Evolutionary conservation across 768 basidiomycete genomes (phyloP).

Genomic region (Mycena capillaripes): DNA sequence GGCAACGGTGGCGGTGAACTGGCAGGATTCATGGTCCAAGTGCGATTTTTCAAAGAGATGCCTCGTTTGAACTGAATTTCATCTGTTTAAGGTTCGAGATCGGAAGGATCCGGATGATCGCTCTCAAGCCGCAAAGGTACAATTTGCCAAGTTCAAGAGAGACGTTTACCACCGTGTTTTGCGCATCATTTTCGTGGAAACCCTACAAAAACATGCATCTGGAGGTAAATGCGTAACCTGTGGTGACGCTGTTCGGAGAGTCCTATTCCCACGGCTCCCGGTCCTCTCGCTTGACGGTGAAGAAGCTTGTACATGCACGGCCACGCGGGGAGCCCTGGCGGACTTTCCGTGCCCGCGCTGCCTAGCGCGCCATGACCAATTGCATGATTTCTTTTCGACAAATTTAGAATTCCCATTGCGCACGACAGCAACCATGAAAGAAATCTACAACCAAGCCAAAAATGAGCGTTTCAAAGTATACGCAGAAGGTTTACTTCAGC

Average conservation of each 20-base stretch:
- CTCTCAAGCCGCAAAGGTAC: slow-evolving; percentile 4
- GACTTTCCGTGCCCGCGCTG: slow-evolving; percentile 26
- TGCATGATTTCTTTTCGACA: slow-evolving; percentile 17
- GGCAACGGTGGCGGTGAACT: slow-evolving; percentile 24
- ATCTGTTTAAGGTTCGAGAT: slow-evolving; percentile 7
- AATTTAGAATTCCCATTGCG: slow-evolving; percentile 3
- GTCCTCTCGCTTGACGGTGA: slow-evolving; percentile 22
- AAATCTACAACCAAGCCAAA: slow-evolving; percentile 5
- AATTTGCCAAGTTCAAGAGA: slow-evolving; percentile 15
- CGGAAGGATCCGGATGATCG: slow-evolving; percentile 15
- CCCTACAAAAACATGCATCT: not conserved
- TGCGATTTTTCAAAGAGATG: not conserved
- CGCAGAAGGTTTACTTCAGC: slow-evolving; percentile 19
- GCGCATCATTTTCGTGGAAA: slow-evolving; percentile 10
- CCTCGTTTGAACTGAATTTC: not conserved
- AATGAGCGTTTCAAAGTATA: slow-evolving; percentile 2
- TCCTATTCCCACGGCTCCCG: slow-evolving; percentile 17
- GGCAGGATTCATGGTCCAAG: slow-evolving; percentile 20
- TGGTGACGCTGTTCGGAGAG: slow-evolving; percentile 6
- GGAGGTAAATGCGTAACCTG: slow-evolving; percentile 16
- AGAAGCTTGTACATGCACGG: slow-evolving; percentile 19
- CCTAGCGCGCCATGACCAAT: slow-evolving; percentile 18
- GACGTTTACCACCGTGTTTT: slow-evolving; percentile 25
- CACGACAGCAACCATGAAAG: slow-evolving; percentile 13
- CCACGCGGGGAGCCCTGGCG: slow-evolving; percentile 8